Base-by-base conservation (phyloP, 2,329 filamentous ascomycete genomes). In the Diaporthe humulicola region DNA sequence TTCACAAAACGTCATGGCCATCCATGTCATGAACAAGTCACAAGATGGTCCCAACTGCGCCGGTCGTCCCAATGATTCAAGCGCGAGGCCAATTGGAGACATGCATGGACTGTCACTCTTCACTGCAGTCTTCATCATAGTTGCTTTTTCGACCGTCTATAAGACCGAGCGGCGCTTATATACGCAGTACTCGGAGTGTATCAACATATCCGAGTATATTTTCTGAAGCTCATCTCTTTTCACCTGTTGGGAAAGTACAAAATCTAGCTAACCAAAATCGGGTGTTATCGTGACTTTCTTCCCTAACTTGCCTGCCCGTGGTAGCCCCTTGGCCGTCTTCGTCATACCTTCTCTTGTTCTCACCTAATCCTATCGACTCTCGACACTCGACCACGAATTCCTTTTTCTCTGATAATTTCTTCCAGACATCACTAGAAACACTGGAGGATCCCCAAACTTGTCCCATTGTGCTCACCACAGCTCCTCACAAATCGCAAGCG, bases 301-400 rank as follows among this genome's bases (percentile, higher is more conserved):
- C 50, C 48, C n/a, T n/a, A 30, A 42, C 42, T 60, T 74, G 73
- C 73, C 66, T 60, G 73, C 73, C 72, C 66, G 48, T 50, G 42
- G n/a, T 36, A 52, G 66, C 30, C 40, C 58, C 64, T 52, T 60
- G 25, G 28, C 57, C 48, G 70, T 56, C 57, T 72, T 54, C 57
- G 73, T 74, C 73, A 71, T 74, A 64, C 66, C 57, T 74, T 74
- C 48, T 57, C 50, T 57, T 45, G n/a, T 48, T 8, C 45, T 48
- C 36, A 28, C 12, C 42, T 48, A 15, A 48, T 25, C 19, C 61
- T 50, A 19, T 33, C 30, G 36, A 42, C 30, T 28, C 54, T 40
- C 50, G n/a, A 33, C 17, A 19, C 48, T 28, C n/a, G 14, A 17
- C 30, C 57, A 60, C 22, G 33, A 64, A 30, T 25, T 4, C n/a